phyloP scores from a whole-genome alignment of 495 filamentous ascomycete species.

The Podospora tetraspora region DNA sequence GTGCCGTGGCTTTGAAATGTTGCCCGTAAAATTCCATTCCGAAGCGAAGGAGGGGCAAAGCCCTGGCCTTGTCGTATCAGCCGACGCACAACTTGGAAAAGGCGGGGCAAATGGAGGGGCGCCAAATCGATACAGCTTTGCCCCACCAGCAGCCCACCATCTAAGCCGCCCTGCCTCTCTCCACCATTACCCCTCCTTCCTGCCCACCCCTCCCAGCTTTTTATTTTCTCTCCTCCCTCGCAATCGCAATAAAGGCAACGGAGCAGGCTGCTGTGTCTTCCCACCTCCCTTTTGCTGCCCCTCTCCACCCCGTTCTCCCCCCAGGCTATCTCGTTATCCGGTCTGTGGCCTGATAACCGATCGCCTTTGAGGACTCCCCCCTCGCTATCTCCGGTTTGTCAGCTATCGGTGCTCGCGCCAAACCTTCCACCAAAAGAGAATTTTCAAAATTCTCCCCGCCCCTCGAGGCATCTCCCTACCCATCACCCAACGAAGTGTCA shows the following conservation, averaged over 20 bases:
- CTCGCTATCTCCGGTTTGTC: conserved; percentile 22
- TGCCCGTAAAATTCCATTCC: not conserved
- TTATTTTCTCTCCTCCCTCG: conserved; percentile 23
- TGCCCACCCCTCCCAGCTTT: conserved; percentile 20
- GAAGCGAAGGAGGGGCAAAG: conserved; percentile 29
- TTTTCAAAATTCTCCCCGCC: conserved; percentile 26
- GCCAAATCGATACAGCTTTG: conserved; percentile 16
- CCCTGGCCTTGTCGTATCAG: conserved; percentile 35
- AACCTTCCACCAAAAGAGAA: conserved; percentile 16
- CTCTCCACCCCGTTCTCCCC: conserved; percentile 15
- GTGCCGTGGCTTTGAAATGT: not conserved
- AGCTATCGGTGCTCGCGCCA: conserved; percentile 19
- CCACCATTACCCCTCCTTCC: conserved; percentile 27
- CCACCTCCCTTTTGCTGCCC: conserved; percentile 14
- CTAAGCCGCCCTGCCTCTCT: conserved; percentile 5
- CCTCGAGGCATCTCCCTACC: conserved; percentile 22
- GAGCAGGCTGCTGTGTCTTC: conserved; percentile 23
- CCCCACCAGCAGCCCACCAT: conserved; percentile 20
- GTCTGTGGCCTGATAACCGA: conserved; percentile 29
- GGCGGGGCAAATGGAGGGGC: conserved; percentile 23
- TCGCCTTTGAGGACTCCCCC: conserved; percentile 19
- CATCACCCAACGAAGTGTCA: conserved; percentile 26
- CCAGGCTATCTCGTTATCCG: conserved; percentile 21
- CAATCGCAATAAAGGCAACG: conserved; percentile 25
- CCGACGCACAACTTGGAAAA: conserved; percentile 23